Conservation (phyloP, 2,329 filamentous ascomycete genomes). For the Ploettnerulaceae sp. region DNA sequence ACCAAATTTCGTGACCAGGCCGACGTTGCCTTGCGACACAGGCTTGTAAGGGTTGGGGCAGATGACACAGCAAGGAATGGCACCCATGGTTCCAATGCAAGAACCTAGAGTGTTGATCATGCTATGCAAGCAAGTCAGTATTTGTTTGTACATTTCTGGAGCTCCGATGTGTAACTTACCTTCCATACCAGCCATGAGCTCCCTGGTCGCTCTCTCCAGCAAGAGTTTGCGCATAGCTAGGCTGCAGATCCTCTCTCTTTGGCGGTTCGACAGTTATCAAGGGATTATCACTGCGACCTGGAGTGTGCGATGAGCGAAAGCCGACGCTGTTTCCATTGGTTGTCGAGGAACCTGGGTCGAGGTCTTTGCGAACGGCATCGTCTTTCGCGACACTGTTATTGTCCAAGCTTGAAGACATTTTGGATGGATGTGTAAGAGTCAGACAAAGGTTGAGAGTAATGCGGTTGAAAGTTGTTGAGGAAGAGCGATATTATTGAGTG, state of each 20-base stretch:
- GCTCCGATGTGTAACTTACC: constrained; percentile 47
- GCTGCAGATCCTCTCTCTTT: constrained; percentile 73
- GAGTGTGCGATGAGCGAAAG: constrained; percentile 18
- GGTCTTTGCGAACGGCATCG: constrained; percentile 8
- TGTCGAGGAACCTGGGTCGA: constrained; percentile 30
- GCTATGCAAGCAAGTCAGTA: constrained; percentile 35
- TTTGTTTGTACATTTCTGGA: neutral
- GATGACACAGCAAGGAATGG: constrained; percentile 83
- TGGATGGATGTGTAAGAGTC: constrained; percentile 1
- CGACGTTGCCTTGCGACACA: constrained; percentile 89
- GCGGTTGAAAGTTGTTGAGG: neutral
- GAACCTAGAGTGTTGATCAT: constrained; percentile 65
- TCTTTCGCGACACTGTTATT: constrained; percentile 17
- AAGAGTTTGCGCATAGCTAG: constrained; percentile 60
- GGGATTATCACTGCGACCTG: constrained; percentile 32
- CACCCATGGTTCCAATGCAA: constrained; percentile 72
- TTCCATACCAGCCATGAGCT: constrained; percentile 83
- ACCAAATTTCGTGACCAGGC: constrained; percentile 92
- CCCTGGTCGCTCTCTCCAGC: constrained; percentile 60
- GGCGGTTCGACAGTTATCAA: constrained; percentile 74
- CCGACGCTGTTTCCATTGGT: constrained; percentile 12
- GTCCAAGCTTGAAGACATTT: constrained; percentile 11
- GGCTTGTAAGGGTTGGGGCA: constrained; percentile 96
- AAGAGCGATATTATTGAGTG: neutral
- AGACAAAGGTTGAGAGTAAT: neutral